Percentiles rank a stretch among this genome's conserved stretches.
phyloP scores from a whole-genome alignment of 2,329 filamentous ascomycete genomes.

The Ampelomyces quisqualis region DNA sequence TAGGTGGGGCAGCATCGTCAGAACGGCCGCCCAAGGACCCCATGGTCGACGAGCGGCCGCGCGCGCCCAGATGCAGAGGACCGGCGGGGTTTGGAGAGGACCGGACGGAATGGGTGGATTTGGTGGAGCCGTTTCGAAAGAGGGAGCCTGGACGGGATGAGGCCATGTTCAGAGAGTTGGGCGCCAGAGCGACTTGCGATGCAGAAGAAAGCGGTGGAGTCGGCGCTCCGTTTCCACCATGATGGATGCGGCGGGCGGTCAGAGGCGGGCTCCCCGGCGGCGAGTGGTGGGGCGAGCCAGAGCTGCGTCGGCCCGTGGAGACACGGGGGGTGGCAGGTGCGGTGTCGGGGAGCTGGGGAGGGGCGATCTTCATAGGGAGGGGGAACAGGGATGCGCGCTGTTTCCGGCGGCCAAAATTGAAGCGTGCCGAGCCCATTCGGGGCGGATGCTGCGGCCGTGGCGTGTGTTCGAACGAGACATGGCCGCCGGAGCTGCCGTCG shows the following conservation, averaged over 20 bases:
- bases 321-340: constrained; percentile 50
- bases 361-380: constrained; percentile 71
- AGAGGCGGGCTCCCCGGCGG: constrained; percentile 41
- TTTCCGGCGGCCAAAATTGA: constrained; percentile 74
- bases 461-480: constrained; percentile 40
- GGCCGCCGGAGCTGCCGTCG: constrained; percentile 70
- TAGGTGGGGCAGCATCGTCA: constrained; percentile 67
- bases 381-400: constrained; percentile 76
- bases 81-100: constrained; percentile 60
- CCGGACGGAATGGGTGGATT: constrained; percentile 65
- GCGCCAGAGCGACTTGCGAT: constrained; percentile 55
- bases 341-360: constrained; percentile 49
- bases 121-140: constrained; percentile 61
- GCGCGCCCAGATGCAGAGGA: constrained; percentile 59
- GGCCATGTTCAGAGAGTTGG: constrained; percentile 49
- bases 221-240: constrained; percentile 31
- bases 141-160: constrained; percentile 50
- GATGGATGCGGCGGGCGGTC: constrained; percentile 36
- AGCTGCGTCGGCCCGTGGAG: constrained; percentile 44
- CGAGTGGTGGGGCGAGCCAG: constrained; percentile 36
- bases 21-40: constrained; percentile 76
- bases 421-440: constrained; percentile 64
- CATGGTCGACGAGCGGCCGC: constrained; percentile 85
- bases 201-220: constrained; percentile 51
- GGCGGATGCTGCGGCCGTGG: constrained; percentile 53